Evolutionary conservation across 306 rosid genomes (phyloP).

Genomic region (Ochetophila trinervis): DNA sequence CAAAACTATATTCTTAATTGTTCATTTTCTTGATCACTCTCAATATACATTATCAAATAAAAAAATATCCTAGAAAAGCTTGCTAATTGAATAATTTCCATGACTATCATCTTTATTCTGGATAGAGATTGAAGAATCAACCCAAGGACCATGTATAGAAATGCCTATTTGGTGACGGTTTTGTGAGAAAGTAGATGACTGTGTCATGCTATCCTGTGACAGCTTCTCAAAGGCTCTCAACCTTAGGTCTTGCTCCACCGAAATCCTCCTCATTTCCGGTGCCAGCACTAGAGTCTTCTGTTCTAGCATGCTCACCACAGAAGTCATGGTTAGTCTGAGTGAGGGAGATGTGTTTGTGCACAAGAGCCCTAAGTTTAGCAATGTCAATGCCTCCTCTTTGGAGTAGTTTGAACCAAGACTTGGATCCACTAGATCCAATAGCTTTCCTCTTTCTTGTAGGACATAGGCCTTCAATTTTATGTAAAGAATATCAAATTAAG

Average conservation of each 20-base stretch:
- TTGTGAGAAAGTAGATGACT: constrained; percentile 34
- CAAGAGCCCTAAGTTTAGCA: constrained; percentile 1
- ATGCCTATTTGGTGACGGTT: constrained; percentile 37
- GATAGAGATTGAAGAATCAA: constrained; percentile 44
- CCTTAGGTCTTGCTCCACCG: constrained; percentile 38
- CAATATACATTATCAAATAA: no score
- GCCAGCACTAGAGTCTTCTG: constrained; percentile 47
- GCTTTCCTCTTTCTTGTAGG: constrained; percentile 1
- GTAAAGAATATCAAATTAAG: no score
- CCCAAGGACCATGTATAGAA: constrained; percentile 61
- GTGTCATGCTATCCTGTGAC: constrained; percentile 54
- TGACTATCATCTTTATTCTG: constrained; percentile 31
- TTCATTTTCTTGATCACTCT: no score
- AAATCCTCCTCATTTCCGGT: constrained; percentile 36
- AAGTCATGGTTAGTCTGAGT: constrained; percentile 7
- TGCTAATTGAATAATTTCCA: constrained; percentile 31
- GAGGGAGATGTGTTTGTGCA: constrained; percentile 6
- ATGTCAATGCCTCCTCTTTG: neutral
- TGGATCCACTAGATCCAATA: constrained; percentile 1
- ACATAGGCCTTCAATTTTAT: neutral
- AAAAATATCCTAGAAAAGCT: constrained; percentile 33
- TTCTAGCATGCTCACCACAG: constrained; percentile 9
- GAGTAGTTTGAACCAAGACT: neutral
- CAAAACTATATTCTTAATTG: no score
- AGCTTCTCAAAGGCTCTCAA: constrained; percentile 62